Base-by-base conservation (phyloP, 2,329 filamentous ascomycete genomes). In the Fusarium irregulare region DNA sequence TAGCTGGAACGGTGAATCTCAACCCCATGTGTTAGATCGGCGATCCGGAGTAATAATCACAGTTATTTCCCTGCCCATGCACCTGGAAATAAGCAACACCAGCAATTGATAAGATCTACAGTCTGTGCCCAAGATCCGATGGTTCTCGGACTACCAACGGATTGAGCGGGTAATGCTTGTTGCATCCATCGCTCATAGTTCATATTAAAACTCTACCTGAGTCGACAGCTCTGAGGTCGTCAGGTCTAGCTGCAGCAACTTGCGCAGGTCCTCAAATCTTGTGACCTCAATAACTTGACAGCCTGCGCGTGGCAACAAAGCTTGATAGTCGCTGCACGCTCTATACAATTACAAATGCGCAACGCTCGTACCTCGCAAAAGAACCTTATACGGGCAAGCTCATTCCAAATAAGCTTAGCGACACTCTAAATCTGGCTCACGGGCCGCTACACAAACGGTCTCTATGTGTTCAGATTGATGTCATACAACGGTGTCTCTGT, bases 181-280 rank as follows among this genome's bases (percentile, higher is more conserved):
- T 34, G 2, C 14, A 16, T 18, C 7, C 30, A 16, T 10, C 32
- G 5, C 16, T 34, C 32, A 18, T 18, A 18, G 7, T 32, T 30
- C 28, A 32, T 12, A 13, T 14, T 21, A 11, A 42, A 14, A 14
- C 21, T 42, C 4, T 20, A 20, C 13, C n/a, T 42, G 20, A 0
- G 9, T 14, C 11, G 13, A 21, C 20, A 42, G 27, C 27, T n/a
- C 44, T 6, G 14, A 21, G 13, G n/a, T 21, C 10, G 12, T 9
- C 9, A 2, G 7, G 5, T 16, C 12, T 18, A 44, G 25, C n/a
- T 32, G 20, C 20, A 30, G 11, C 11, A 5, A 16, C n/a, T 51
- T 51, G 32, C 48, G 48, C 48, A 51, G 48, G 48, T 51, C 34
- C 48, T 25, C 13, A 8, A 37, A 37, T 51, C 32, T 51, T 51